Evolutionary conservation across 75 land plant species (phyloP).

Genomic region (Larix kaempferi): DNA sequence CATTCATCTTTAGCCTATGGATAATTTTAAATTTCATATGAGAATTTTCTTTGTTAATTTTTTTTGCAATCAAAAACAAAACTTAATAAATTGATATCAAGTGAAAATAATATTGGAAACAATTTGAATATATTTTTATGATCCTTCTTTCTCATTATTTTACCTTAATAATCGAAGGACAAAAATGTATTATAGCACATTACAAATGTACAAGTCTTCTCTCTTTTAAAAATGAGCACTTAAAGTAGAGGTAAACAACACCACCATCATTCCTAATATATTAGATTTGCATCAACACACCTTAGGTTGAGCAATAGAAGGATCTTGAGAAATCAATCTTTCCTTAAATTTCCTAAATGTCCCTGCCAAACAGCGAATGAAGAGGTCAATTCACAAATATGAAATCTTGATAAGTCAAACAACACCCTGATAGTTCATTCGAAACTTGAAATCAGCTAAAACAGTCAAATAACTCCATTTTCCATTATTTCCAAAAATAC

Average conservation of each 20-base stretch:
- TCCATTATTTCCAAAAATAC: no score
- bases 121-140: not conserved
- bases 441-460: no score
- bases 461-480: no score
- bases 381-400: not conserved
- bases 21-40: not conserved
- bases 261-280: not conserved
- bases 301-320: constrained; percentile 11
- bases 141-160: not conserved
- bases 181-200: not conserved
- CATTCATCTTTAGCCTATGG: not conserved
- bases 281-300: not conserved
- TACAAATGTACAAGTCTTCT: not conserved
- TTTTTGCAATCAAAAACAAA: not conserved
- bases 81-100: not conserved
- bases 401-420: not conserved
- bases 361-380: constrained; percentile 20
- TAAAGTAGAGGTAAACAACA: not conserved
- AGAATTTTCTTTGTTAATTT: not conserved
- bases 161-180: not conserved
- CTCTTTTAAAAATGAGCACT: not conserved
- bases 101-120: not conserved
- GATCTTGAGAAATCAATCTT: constrained; percentile 39
- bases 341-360: constrained; percentile 66
- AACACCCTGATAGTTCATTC: not conserved